Conservation (phyloP, 179 eudicot species). For the Monotropa hypopitys region DNA sequence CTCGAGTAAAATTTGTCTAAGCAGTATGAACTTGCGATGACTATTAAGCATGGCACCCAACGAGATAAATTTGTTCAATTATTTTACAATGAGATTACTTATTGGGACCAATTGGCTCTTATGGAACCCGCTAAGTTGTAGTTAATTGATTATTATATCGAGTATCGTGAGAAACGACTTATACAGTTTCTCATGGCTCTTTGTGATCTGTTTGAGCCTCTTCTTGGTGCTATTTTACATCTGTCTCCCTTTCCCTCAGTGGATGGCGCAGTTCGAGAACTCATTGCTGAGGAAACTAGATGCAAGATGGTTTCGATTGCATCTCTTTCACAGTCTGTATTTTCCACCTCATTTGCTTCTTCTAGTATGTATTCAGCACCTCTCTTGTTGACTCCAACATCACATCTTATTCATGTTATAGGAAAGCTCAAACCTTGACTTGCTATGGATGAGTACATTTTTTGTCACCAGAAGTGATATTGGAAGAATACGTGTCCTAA, state of each 20-base stretch:
- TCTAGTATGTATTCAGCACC: not conserved
- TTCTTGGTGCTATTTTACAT: not conserved
- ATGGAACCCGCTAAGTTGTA: no score
- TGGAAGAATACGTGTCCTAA: not conserved
- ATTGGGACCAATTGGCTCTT: no score
- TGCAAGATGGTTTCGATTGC: not conserved
- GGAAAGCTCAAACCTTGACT: not conserved
- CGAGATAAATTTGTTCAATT: no score
- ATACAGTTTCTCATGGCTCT: not conserved
- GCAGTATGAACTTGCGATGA: no score
- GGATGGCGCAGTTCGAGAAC: not conserved
- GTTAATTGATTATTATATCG: no score
- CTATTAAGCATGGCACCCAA: no score
- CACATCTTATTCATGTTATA: not conserved
- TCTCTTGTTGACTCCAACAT: not conserved
- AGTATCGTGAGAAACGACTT: not conserved
- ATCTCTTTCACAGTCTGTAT: not conserved
- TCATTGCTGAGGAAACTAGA: not conserved
- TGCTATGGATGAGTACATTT: not conserved
- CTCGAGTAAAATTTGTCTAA: no score
- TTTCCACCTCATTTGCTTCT: not conserved
- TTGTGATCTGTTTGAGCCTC: not conserved
- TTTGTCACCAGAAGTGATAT: not conserved
- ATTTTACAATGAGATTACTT: no score
- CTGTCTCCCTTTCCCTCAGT: not conserved